Evolutionary conservation across 768 basidiomycete genomes (phyloP).

Genomic region (Calocybe gangraenosa): DNA sequence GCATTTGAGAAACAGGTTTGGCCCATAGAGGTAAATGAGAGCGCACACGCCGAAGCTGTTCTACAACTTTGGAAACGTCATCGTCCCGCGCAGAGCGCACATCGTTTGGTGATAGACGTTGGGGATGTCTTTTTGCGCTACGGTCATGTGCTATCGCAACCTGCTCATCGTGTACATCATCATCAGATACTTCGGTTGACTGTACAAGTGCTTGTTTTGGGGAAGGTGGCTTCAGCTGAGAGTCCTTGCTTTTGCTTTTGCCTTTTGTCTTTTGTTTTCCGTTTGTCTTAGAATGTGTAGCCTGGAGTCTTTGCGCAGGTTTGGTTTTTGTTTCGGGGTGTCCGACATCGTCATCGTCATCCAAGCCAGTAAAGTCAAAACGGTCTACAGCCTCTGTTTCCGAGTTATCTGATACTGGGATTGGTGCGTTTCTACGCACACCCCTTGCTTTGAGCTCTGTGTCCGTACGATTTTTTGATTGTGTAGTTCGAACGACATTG

Average conservation of each 20-base stretch:
- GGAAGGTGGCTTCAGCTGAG: conserved; percentile 19
- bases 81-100: conserved; percentile 7
- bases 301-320: conserved; percentile 4
- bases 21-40: background rate
- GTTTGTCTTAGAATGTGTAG: conserved; percentile 15
- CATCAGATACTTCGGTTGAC: conserved; percentile 16
- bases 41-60: conserved; percentile 24
- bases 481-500: conserved; percentile 1
- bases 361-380: conserved; percentile 7
- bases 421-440: conserved; percentile 10
- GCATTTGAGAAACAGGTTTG: background rate
- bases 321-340: conserved; percentile 1
- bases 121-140: too few relatives aligned
- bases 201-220: conserved; percentile 7
- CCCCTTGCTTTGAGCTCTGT: conserved; percentile 17
- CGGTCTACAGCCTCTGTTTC: conserved; percentile 16
- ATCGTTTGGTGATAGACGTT: background rate
- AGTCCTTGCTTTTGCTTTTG: conserved; percentile 30
- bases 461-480: conserved; percentile 13
- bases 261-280: conserved; percentile 24
- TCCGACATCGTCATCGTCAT: conserved; percentile 7
- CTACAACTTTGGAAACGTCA: conserved; percentile 16
- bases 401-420: conserved; percentile 8
- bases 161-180: conserved; percentile 10
- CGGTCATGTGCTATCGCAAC: background rate